A percentile compares a stretch with the other conserved stretches of the same genome.
Evolutionary conservation across 1,139 yeast species (phyloP).

Genomic region (Yamadazyma siamensis): DNA sequence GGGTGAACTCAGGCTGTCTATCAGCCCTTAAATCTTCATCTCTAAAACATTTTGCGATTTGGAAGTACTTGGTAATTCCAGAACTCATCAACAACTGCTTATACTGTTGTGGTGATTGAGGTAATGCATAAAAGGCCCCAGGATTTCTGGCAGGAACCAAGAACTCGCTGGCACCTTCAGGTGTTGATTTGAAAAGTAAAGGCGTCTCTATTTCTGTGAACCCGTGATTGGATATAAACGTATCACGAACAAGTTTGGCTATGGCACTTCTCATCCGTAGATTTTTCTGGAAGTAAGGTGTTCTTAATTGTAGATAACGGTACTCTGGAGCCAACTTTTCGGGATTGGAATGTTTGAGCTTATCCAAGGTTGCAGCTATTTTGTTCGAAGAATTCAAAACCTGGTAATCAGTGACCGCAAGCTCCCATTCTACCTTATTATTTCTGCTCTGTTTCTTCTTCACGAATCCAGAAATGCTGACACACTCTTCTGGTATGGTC

Average conservation of each 20-base stretch:
- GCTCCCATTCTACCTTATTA: conserved; percentile 45
- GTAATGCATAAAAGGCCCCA: conserved; percentile 76
- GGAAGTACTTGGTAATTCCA: conserved; percentile 83
- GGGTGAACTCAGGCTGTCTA: conserved; percentile 97
- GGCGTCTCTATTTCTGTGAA: conserved; percentile 94
- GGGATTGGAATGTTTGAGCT: conserved; percentile 48
- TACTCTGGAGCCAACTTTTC: conserved; percentile 70
- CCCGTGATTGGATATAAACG: conserved; percentile 39
- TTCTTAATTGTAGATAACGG: conserved; percentile 76
- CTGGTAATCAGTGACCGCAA: conserved; percentile 50
- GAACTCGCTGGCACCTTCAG: conserved; percentile 97
- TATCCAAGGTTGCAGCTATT: conserved; percentile 69
- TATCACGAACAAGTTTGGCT: conserved; percentile 51
- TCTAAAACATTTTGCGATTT: conserved; percentile 88
- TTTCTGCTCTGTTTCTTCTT: conserved; percentile 28
- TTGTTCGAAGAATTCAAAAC: conserved; percentile 64
- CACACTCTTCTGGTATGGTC: conserved; percentile 69
- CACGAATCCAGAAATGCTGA: conserved; percentile 61
- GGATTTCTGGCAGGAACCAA: conserved; percentile 80
- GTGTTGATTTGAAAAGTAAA: conserved; percentile 86
- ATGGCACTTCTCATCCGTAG: conserved; percentile 61
- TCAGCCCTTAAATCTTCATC: conserved; percentile 95
- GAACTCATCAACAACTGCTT: conserved; percentile 93
- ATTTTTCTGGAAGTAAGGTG: conserved; percentile 55
- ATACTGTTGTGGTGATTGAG: conserved; percentile 97